Conservation (phyloP, 1,284 basidiomycete genomes). For the Ceratobasidium sp. region DNA sequence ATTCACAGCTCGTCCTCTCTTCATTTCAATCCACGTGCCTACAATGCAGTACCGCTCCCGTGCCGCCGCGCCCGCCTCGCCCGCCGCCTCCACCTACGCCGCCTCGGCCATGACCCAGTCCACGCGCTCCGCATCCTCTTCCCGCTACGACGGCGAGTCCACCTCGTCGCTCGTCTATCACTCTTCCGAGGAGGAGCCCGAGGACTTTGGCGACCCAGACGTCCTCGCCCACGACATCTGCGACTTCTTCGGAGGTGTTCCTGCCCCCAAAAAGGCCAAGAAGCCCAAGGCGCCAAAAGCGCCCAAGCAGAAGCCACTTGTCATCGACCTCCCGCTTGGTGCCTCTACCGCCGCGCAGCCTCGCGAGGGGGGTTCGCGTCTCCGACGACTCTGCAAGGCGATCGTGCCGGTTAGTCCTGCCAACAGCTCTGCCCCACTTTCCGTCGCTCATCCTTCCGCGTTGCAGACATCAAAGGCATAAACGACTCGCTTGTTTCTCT, state of each 20-base stretch:
- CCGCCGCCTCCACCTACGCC: conserved; percentile 27
- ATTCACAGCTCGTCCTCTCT: background rate
- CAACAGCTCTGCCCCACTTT: background rate
- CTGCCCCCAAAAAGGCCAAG: conserved; percentile 40
- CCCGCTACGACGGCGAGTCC: conserved; percentile 29
- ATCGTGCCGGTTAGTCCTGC: conserved; percentile 38
- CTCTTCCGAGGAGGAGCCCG: conserved; percentile 39
- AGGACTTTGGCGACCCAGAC: conserved; percentile 38
- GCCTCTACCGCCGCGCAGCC: conserved; percentile 19
- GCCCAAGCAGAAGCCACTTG: conserved; percentile 24
- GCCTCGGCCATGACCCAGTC: conserved; percentile 11
- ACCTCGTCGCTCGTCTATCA: conserved; percentile 37
- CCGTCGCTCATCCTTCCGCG: conserved; percentile 32
- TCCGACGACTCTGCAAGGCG: conserved; percentile 43
- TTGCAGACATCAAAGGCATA: conserved; percentile 38
- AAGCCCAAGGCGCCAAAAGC: conserved; percentile 38
- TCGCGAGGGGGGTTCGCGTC: conserved; percentile 22
- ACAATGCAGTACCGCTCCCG: conserved; percentile 44
- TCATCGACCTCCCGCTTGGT: conserved; percentile 28
- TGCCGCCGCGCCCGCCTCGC: conserved; percentile 31
- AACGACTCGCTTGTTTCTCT: conserved; percentile 8
- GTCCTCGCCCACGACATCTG: conserved; percentile 41
- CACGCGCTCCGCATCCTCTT: conserved; percentile 26
- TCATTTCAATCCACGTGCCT: conserved; percentile 21
- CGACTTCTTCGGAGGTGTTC: conserved; percentile 39